Evolutionary conservation across 441 rosid species (phyloP), one percentile per base, ranked within the genome.

Genomic region (Gossypium schwendimanii): DNA sequence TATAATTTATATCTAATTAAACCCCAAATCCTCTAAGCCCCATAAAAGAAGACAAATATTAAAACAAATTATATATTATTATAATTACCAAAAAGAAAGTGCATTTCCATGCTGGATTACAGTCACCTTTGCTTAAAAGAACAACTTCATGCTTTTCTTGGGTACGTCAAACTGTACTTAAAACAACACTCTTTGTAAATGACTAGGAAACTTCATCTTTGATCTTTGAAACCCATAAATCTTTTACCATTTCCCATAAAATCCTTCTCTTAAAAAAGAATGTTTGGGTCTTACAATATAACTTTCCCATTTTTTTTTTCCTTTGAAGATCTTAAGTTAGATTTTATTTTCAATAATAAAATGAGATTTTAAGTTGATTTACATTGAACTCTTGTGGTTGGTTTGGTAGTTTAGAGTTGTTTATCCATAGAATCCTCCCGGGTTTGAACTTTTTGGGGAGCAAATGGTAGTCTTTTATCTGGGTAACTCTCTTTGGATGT

Each of bases 91-190:
- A n/a, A 52, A 17, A 53, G 63, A 74, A 59, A 72, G 63, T 69
- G 70, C 66, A 75, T 69, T 75, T 85, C 87, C 88, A 85, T 87
- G 87, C 85, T 75, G 84, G 81, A 77, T 77, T 44, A 62, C 77
- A 73, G 61, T 75, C 79, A 39, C 79, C 73, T 79, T 83, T 79
- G 69, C 83, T 82, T 75, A 65, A 77, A 76, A 81, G 64, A 75
- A 57, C 81, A 81, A 81, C 81, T 81, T 79, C 81, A 55, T 83
- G 84, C 77, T 63, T 83, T 71, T 31, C 12, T 21, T 15, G 84
- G 78, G 67, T 54, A 41, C 74, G 65, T 3, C 15, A 76, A 73
- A 61, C 10, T 77, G 78, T 76, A 64, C 66, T 77, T 74, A 74
- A 52, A 77, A 61, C 63, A 49, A 75, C 73, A 44, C 77, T 24